Base-by-base conservation (phyloP, 2,329 filamentous ascomycete genomes). In the Cordyceps javanica region DNA sequence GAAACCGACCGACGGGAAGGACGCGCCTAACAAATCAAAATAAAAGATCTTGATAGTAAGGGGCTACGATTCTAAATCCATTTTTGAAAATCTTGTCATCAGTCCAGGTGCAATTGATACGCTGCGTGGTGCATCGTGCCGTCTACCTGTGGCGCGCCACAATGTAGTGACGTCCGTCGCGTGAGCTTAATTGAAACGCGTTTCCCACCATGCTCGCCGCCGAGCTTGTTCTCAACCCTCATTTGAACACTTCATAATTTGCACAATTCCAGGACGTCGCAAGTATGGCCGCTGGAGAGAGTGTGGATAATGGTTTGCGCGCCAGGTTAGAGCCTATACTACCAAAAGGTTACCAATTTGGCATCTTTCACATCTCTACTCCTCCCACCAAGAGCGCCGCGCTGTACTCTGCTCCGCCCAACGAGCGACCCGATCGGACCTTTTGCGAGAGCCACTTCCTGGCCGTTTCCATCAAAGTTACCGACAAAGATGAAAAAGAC, bases 381-480 rank as follows among this genome's bases (percentile, higher is more conserved):
- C 88, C 89, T 14, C 90, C 93, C 5, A 87, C 85, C 34, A 80
- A 80, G 68, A 88, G 86, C 61, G 81, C 86, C 9, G 82, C 93
- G 16, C 82, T 99, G 44, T 97, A 88, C 74, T 87, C 89, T 36
- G 82, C 92, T 34, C 86, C 90, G 4, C 89, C 90, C 5, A 84
- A 86, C 59, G 77, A 83, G 62, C 81, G 82, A 44, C 82, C 88
- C 9, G 88, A 95, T 67, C 80, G 83, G 63, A 99, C 94, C 0
- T 93, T 87, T 65, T 88, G 90, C 74, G 91, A 96, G 70, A 91
- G 83, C 48, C 94, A 99, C 69, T 96, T 85, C 62, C 74, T 85
- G 7, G 74, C 79, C 39, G 67, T 83, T 23, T 80, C 81, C 5
- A 75, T 83, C 59, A 68, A 75, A 38, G 62, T 64, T 1, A 59